Conservation (phyloP, 1,284 basidiomycete genomes). For the Porodaedalea pini region DNA sequence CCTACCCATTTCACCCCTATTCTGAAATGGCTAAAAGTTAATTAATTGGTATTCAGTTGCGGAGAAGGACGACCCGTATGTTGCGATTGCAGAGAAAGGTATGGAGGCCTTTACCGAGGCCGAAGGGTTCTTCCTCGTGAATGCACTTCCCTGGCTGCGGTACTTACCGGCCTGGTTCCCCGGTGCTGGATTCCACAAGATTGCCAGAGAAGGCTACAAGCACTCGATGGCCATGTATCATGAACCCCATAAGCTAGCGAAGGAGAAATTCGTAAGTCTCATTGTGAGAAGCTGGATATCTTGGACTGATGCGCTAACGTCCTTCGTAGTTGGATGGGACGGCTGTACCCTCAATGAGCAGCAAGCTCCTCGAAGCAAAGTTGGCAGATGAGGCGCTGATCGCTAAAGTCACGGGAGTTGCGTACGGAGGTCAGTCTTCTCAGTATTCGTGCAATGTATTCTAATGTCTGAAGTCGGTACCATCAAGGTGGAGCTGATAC, state of each 20-base stretch:
- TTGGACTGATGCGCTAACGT: background rate
- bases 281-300: background rate
- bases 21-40: no score
- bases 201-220: constrained; percentile 47
- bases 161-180: constrained; percentile 20
- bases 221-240: constrained; percentile 8
- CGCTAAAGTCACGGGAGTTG: background rate
- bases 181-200: constrained; percentile 37
- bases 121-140: constrained; percentile 13
- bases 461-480: background rate
- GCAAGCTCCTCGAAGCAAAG: constrained; percentile 10
- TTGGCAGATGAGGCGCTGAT: background rate
- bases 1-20: background rate
- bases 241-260: constrained; percentile 4
- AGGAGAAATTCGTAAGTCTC: constrained; percentile 12
- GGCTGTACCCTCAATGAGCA: constrained; percentile 12
- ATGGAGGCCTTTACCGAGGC: background rate
- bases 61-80: constrained; percentile 12
- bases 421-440: constrained; percentile 9
- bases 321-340: background rate
- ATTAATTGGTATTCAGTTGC: no score
- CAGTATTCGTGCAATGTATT: background rate
- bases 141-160: constrained; percentile 8
- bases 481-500: background rate
- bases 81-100: constrained; percentile 5